phyloP scores from a whole-genome alignment of 176 grass and related monocot species.

The Avena sativa region DNA sequence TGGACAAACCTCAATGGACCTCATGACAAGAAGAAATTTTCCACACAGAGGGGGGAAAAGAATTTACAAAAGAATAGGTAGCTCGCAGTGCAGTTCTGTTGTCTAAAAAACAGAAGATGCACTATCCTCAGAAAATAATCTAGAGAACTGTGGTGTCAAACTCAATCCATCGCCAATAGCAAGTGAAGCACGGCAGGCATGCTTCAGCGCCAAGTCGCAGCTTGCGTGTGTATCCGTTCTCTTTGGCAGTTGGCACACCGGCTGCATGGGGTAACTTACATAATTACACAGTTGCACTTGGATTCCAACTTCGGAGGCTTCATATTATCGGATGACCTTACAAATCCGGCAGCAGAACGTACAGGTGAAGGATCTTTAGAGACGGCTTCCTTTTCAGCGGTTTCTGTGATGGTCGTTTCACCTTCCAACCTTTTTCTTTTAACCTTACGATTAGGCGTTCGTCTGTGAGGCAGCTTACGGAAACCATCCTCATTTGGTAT shows the following conservation, averaged over 20 bases:
- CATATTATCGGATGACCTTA: conserved; percentile 56
- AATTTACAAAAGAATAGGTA: conserved; percentile 64
- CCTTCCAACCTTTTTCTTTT: conserved; percentile 88
- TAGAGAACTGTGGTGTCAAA: conserved; percentile 14
- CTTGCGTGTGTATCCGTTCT: not conserved
- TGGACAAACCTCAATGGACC: conserved; percentile 29
- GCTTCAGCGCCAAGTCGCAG: not conserved
- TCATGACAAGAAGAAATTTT: conserved; percentile 31
- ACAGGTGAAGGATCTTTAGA: conserved; percentile 48
- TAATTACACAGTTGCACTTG: conserved; percentile 96
- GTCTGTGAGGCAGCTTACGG: conserved; percentile 47
- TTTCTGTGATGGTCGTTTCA: conserved; percentile 46
- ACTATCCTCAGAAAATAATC: conserved; percentile 49
- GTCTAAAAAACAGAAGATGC: conserved; percentile 56
- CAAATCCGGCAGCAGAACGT: conserved; percentile 46
- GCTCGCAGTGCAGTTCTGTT: conserved; percentile 53
- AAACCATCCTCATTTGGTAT: conserved; percentile 47
- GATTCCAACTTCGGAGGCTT: conserved; percentile 90
- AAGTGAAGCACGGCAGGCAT: conserved; percentile 17
- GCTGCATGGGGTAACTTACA: conserved; percentile 54
- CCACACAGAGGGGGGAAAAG: conserved; percentile 5
- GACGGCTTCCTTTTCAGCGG: conserved; percentile 23
- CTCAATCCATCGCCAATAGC: not conserved
- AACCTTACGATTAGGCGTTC: conserved; percentile 61
- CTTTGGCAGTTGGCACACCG: not conserved